These are phyloP conservation scores for Fusarium verrucosum DNA, from an alignment of 2,329 filamentous ascomycete genomes.

Conservation along the genomic window DNA sequence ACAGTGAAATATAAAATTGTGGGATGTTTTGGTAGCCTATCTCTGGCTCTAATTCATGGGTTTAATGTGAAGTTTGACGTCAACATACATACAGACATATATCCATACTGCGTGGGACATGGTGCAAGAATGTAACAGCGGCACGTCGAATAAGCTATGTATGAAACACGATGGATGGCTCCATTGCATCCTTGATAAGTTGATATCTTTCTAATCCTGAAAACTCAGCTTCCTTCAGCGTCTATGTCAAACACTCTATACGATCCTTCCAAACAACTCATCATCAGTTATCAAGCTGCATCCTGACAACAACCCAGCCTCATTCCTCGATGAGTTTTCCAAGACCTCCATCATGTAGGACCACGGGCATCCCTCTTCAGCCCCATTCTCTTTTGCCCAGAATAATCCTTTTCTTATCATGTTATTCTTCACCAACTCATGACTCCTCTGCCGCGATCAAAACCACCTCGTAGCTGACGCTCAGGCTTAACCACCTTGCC, in stretches of 20 bases:
- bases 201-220: no score
- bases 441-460: slow-evolving; percentile 81
- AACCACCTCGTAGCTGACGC: slow-evolving; percentile 85
- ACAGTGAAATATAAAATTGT: slow-evolving; percentile 3
- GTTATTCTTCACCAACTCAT: slow-evolving; percentile 82
- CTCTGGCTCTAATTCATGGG: not conserved
- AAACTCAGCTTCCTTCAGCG: not conserved
- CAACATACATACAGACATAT: not conserved
- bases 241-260: slow-evolving; percentile 12
- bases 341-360: no score
- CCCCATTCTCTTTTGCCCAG: not conserved
- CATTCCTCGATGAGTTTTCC: not conserved
- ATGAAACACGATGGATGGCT: no score
- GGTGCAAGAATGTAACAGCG: not conserved
- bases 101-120: not conserved
- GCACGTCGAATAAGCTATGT: no score
- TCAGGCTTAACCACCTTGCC: slow-evolving; percentile 94
- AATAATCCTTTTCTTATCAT: not conserved
- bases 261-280: no score
- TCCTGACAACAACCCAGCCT: not conserved
- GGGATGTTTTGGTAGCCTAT: not conserved
- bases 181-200: no score
- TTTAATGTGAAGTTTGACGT: not conserved
- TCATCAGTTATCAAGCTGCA: not conserved
- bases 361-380: slow-evolving; percentile 9